phyloP scores from a whole-genome alignment of 352 stramenopile species.

The Phytophthora colocasiae region DNA sequence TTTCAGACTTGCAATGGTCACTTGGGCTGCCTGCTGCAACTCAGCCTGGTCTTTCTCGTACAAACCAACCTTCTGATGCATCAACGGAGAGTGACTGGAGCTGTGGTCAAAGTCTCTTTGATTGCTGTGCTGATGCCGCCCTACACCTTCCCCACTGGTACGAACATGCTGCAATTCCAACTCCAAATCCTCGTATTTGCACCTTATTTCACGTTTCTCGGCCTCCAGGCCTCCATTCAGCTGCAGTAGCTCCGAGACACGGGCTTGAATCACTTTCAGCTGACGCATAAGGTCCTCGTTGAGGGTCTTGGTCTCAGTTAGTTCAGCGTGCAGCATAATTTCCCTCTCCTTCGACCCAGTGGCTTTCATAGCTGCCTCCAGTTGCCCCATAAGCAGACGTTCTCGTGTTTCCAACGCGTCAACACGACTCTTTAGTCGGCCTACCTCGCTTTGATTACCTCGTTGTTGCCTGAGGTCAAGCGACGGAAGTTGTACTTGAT shows the following conservation, averaged over 20 bases:
- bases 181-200: conserved; percentile 62
- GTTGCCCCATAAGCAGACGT: conserved; percentile 61
- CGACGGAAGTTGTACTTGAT: conserved; percentile 43
- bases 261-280: conserved; percentile 48
- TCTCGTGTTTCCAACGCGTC: conserved; percentile 78
- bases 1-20: conserved; percentile 85
- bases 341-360: conserved; percentile 37
- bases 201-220: conserved; percentile 49
- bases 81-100: conserved; percentile 46
- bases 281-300: conserved; percentile 63
- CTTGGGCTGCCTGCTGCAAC: conserved; percentile 78
- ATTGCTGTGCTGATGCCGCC: conserved; percentile 28
- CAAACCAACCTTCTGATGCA: conserved; percentile 70
- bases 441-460: conserved; percentile 44
- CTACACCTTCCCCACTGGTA: conserved; percentile 35
- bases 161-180: conserved; percentile 66
- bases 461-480: conserved; percentile 26
- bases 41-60: conserved; percentile 83
- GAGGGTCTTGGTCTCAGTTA: conserved; percentile 45
- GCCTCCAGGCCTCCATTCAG: conserved; percentile 54
- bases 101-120: conserved; percentile 26
- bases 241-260: conserved; percentile 51
- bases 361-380: conserved; percentile 45
- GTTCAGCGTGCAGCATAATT: conserved; percentile 30
- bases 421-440: conserved; percentile 58